Evolutionary conservation across 108 stramenopile genomes (phyloP), one percentile per base, ranked within the genome.

Genomic region (Pseudonitzschia pungens): DNA sequence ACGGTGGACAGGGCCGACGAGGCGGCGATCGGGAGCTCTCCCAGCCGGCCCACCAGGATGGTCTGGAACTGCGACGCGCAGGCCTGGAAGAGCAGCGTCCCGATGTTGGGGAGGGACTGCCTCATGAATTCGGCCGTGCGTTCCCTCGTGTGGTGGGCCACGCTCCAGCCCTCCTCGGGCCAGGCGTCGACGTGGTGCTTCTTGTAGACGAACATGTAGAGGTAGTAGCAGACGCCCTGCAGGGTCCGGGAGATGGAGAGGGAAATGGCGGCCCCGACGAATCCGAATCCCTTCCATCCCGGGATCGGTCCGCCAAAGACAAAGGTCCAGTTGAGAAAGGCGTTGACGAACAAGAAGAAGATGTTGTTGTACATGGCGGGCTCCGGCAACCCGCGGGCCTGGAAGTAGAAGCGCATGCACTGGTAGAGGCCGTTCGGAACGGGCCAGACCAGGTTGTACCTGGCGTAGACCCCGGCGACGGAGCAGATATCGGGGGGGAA

Each of bases 341-440:
- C 79, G 65, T 83, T 83, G 54, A 83, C 58, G 51, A 73, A 73
- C n/a, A 83, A 52, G 66, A 83, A 83, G 45, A 53, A 11, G 0
- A 83, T 69, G 51, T 83, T 83, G 58, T 83, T 83, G 76, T 83
- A 83, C 83, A 83, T 83, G 67, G 83, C 83, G 0, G 83, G 83
- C 48, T 68, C 45, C 15, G 83, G 76, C 45, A 80, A 29, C 4
- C 83, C 83, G 31, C 68, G 72, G 10, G 83, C 83, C 65, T 83
- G 83, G 70, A 83, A 83, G 56, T 83, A 83, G 60, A 83, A 83
- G 40, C 83, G 67, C 76, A 83, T 77, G 51, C 83, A 83, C 70
- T 83, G 83, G 59, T 83, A 80, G 27, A 73, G 42, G 70, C 83
- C 83, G 68, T 83, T 83, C 0, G 83, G 83, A 48, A 83, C 73